Conservation (phyloP, 306 rosid genomes). For the Sicyos edulis region DNA sequence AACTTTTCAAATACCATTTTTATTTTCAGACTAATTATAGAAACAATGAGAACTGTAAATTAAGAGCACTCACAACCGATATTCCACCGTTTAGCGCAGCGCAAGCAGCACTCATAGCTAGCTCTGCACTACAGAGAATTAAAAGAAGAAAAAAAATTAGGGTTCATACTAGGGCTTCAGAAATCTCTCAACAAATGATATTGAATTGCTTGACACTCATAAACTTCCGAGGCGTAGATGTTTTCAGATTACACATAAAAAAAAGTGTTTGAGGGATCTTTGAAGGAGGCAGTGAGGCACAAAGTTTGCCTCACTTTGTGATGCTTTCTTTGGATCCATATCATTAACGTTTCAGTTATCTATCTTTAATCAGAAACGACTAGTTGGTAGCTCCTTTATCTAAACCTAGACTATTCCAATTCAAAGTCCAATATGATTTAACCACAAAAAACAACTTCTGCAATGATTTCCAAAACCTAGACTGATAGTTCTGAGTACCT, state of each 20-base stretch:
- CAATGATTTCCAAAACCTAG: background rate
- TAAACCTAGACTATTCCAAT: background rate
- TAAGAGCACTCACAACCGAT: conserved; percentile 61
- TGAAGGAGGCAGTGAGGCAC: conserved; percentile 6
- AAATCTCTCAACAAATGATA: background rate
- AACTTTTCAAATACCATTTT: background rate
- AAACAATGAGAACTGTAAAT: background rate
- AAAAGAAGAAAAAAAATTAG: conserved; percentile 20
- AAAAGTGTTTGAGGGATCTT: background rate
- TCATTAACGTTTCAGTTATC: background rate
- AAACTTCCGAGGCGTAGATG: background rate
- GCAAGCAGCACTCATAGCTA: conserved; percentile 74
- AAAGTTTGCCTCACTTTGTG: background rate
- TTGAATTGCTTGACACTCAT: background rate
- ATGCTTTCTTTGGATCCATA: background rate
- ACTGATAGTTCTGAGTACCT: background rate
- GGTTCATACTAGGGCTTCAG: conserved; percentile 12
- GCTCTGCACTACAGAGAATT: conserved; percentile 51
- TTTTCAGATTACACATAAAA: background rate
- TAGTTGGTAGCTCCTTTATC: background rate
- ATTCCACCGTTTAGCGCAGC: conserved; percentile 82
- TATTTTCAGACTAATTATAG: background rate
- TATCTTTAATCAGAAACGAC: background rate
- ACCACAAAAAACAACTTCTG: background rate
- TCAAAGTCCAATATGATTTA: background rate